Percentiles rank a stretch among this genome's conserved stretches.
These are phyloP conservation scores for Auriculariales sp. DNA, from an alignment of 768 basidiomycete species.

Conservation along the genomic window DNA sequence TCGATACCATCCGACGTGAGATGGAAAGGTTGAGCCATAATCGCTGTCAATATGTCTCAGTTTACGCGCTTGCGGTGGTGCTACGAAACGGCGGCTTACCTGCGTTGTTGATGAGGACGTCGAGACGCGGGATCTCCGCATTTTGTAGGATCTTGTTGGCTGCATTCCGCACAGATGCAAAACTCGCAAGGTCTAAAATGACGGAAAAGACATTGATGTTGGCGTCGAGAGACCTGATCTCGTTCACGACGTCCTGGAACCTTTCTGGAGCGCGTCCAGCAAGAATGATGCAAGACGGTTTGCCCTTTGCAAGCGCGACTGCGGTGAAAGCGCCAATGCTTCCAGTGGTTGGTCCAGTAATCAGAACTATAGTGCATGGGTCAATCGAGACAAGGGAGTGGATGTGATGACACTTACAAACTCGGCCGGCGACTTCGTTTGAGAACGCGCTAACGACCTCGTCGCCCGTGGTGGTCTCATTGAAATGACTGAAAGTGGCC, in stretches of 20 bases:
- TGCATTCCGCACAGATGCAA: neutral
- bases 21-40: neutral
- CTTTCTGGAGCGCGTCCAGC: too few relatives aligned
- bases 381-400: too few relatives aligned
- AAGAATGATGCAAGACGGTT: too few relatives aligned
- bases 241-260: neutral
- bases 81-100: neutral
- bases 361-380: too few relatives aligned
- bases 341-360: too few relatives aligned
- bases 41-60: neutral
- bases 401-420: too few relatives aligned
- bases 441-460: too few relatives aligned
- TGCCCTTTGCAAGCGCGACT: too few relatives aligned
- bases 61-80: neutral
- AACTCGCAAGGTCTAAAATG: neutral
- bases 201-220: neutral
- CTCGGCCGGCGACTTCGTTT: too few relatives aligned
- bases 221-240: neutral
- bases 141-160: neutral
- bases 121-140: neutral
- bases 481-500: too few relatives aligned
- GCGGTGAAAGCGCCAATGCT: too few relatives aligned
- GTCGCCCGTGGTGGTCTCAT: too few relatives aligned
- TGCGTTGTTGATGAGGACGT: slow-evolving; percentile 4
- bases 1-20: slow-evolving; percentile 2